These are phyloP conservation scores for Collariella sp. DNA, from an alignment of 495 filamentous ascomycete species.

Conservation along the genomic window DNA sequence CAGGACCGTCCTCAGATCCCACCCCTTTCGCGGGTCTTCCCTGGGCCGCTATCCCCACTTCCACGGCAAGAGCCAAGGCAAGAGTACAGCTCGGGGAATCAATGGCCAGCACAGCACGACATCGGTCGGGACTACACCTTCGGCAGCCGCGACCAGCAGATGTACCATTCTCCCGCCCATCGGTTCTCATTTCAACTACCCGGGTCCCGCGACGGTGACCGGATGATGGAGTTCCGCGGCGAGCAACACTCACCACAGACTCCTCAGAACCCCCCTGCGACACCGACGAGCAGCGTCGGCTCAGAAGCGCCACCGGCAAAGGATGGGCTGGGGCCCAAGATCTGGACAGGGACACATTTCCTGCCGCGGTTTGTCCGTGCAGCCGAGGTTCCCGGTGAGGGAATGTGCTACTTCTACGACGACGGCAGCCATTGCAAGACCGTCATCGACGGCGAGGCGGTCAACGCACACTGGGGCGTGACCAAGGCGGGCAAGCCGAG, in stretches of 20 bases:
- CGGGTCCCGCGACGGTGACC: constrained; percentile 16
- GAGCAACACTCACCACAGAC: constrained; percentile 25
- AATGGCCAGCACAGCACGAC: constrained; percentile 28
- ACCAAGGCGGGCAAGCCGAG: constrained; percentile 89
- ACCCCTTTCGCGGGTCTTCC: constrained; percentile 33
- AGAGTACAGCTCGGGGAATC: constrained; percentile 19
- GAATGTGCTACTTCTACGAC: constrained; percentile 78
- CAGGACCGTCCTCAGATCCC: constrained; percentile 34
- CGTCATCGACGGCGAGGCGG: constrained; percentile 71
- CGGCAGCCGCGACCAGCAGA: constrained; percentile 15
- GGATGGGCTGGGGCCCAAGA: constrained; percentile 50
- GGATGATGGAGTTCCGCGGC: constrained; percentile 12
- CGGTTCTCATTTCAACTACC: constrained; percentile 14
- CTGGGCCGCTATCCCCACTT: constrained; percentile 34
- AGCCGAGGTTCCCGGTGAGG: constrained; percentile 64
- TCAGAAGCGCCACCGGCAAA: constrained; percentile 40
- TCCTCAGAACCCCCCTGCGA: constrained; percentile 29
- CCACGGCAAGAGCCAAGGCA: constrained; percentile 27
- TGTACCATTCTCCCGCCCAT: constrained; percentile 20
- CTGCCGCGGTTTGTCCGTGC: constrained; percentile 50
- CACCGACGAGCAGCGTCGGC: constrained; percentile 31
- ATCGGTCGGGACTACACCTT: constrained; percentile 22
- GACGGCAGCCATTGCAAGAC: constrained; percentile 78
- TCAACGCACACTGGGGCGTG: constrained; percentile 87
- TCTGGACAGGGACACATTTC: constrained; percentile 53